phyloP scores from a whole-genome alignment of 768 basidiomycete species.

The Russula virescens region DNA sequence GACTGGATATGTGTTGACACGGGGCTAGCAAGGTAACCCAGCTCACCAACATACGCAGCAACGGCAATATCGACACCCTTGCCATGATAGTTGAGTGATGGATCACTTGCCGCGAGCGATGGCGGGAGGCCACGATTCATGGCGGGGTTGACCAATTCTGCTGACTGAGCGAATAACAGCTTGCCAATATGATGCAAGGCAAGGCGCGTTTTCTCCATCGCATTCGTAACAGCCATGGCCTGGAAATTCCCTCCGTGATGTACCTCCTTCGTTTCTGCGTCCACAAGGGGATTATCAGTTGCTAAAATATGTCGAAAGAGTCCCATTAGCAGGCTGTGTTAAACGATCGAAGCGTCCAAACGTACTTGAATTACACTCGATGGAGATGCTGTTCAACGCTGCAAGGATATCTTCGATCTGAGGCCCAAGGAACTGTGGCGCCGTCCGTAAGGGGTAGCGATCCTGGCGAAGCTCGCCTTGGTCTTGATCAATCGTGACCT shows the following conservation, averaged over 20 bases:
- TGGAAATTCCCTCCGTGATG: conserved; percentile 91
- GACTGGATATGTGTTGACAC: conserved; percentile 81
- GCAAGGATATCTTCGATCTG: conserved; percentile 74
- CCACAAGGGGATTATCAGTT: conserved; percentile 83
- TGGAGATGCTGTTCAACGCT: conserved; percentile 56
- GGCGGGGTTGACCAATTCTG: conserved; percentile 72
- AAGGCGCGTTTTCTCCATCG: conserved; percentile 81
- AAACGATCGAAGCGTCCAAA: conserved; percentile 7
- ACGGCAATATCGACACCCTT: conserved; percentile 84
- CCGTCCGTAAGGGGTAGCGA: conserved; percentile 66
- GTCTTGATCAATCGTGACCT: conserved; percentile 68
- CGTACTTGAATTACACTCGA: conserved; percentile 80
- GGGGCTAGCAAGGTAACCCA: conserved; percentile 77
- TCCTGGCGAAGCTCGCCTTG: conserved; percentile 74
- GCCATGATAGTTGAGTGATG: conserved; percentile 73
- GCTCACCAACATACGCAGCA: conserved; percentile 76
- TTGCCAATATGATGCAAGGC: conserved; percentile 48
- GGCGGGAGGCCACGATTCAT: conserved; percentile 85
- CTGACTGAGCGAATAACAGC: conserved; percentile 45
- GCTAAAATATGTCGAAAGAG: conserved; percentile 37
- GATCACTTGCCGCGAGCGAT: conserved; percentile 71
- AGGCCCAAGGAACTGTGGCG: conserved; percentile 83
- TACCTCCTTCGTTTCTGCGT: conserved; percentile 55
- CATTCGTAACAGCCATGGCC: conserved; percentile 77
- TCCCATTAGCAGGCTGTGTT: neutral